These are phyloP conservation scores for Pichia cephalocereana DNA, from an alignment of 805 yeast species.

Conservation along the genomic window DNA sequence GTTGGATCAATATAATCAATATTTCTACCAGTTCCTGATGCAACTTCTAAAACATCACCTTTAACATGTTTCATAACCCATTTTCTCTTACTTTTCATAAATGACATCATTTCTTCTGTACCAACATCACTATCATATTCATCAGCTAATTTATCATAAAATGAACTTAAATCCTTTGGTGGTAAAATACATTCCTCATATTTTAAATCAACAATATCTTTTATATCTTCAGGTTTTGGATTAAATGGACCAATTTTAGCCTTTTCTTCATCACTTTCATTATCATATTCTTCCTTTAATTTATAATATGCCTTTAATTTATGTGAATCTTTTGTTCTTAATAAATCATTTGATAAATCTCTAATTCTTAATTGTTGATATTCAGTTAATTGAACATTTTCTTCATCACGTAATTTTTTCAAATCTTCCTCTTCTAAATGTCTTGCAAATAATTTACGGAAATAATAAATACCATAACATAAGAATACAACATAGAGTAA, in stretches of 20 bases:
- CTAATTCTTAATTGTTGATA: conserved; percentile 57
- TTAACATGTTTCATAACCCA: conserved; percentile 69
- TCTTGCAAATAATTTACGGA: conserved; percentile 56
- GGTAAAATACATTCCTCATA: conserved; percentile 42
- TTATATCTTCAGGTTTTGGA: conserved; percentile 28
- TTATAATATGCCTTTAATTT: conserved; percentile 51
- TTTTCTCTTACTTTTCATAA: conserved; percentile 57
- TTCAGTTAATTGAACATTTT: conserved; percentile 40
- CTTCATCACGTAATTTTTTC: conserved; percentile 20
- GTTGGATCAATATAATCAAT: conserved; percentile 61
- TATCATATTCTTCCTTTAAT: conserved; percentile 32
- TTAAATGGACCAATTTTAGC: conserved; percentile 20
- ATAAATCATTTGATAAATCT: conserved; percentile 44
- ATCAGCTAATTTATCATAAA: conserved; percentile 68
- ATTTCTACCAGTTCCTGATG: conserved; percentile 95
- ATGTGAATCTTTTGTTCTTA: conserved; percentile 56
- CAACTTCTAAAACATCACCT: conserved; percentile 91
- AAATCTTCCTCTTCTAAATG: conserved; percentile 46
- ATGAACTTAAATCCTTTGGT: conserved; percentile 71
- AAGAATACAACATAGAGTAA: conserved; percentile 50
- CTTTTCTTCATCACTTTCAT: conserved; percentile 13
- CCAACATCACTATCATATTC: conserved; percentile 76
- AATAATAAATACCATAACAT: conserved; percentile 52
- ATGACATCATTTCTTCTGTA: conserved; percentile 56
- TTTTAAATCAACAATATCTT: conserved; percentile 19